Evolutionary conservation across 2,329 filamentous ascomycete species (phyloP).

Genomic region (Pestalotiopsis sp.): DNA sequence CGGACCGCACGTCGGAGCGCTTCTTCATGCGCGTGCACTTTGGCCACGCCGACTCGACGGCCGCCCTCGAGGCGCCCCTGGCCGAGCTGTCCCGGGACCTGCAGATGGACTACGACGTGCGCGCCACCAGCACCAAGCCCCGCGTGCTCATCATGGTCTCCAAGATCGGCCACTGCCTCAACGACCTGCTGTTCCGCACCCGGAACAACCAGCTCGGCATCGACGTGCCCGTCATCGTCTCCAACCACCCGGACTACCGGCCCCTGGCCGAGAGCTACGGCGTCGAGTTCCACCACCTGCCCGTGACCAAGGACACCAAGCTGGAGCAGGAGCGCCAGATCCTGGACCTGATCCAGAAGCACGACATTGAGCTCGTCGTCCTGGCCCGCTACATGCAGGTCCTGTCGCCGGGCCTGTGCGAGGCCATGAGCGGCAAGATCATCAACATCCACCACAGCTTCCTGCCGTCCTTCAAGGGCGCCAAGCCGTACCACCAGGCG

Average conservation of each 20-base stretch:
- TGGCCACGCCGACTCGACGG: conserved; percentile 56
- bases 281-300: conserved; percentile 79
- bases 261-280: conserved; percentile 71
- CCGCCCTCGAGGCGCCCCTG: conserved; percentile 58
- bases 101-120: conserved; percentile 71
- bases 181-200: conserved; percentile 80
- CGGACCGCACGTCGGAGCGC: conserved; percentile 69
- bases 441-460: conserved; percentile 94
- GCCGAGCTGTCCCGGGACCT: conserved; percentile 62
- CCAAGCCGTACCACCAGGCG: conserved; percentile 82
- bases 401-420: conserved; percentile 72
- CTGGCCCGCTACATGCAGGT: conserved; percentile 89
- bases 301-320: conserved; percentile 79
- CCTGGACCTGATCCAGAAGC: conserved; percentile 67
- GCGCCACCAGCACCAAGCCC: conserved; percentile 68
- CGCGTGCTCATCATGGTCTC: conserved; percentile 86
- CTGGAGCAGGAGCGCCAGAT: conserved; percentile 70
- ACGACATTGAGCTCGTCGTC: conserved; percentile 77
- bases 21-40: conserved; percentile 94
- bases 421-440: conserved; percentile 80
- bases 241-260: conserved; percentile 77
- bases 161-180: conserved; percentile 84
- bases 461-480: conserved; percentile 85
- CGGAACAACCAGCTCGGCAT: conserved; percentile 74
- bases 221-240: conserved; percentile 77